Evolutionary conservation across 305 asterid genomes (phyloP), one percentile per base, ranked within the genome.

Genomic region (Solanum aculeatissimum): DNA sequence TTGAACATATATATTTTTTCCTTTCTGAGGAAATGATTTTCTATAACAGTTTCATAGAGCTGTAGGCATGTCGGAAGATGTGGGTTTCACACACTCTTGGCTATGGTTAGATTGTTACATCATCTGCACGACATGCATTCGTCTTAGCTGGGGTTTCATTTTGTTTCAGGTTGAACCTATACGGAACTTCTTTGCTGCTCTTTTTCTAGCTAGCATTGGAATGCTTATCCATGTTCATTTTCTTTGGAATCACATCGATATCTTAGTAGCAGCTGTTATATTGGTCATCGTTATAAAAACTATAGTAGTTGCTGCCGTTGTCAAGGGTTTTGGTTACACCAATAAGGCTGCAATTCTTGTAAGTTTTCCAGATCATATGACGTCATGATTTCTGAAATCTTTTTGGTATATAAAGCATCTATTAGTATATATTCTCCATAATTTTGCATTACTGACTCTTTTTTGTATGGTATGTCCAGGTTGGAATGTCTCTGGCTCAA

Each of bases 401-500:
- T 45, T 74, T 47, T 51, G 40, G 14, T 25, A 9, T 47, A 15
- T 51, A 47, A 45, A 74, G 21, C 62, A 47, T 27, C 25, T 25
- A 14, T 74, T 74, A 45, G 38, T 25, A 25, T 74, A 16, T 74
- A 15, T 25, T 74, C 81, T 47, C 81, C 81, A 47, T 75, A 27
- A 9, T 51, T 51, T 49, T 71, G 45, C 43, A 29, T 51, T 77
- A 77, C 29, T 9, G 40, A 51, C 63, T 77, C 55, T 77, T 49
- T 23, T 77, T 77, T 51, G 27, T 49, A 75, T 47, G 45, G 27
- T 77, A 16, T 75, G 45, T 27, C 82, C 63, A 94, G 98, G 98
- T 94, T 85, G 98, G 95, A 71, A 92, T 94, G 95, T 94, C 98
- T 70, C 91, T 94, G 80, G 96, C 98, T 21, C 98, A 94, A 86